These are phyloP conservation scores for Coniochaeta sp. DNA, from an alignment of 2,329 filamentous ascomycete genomes.

Conservation along the genomic window DNA sequence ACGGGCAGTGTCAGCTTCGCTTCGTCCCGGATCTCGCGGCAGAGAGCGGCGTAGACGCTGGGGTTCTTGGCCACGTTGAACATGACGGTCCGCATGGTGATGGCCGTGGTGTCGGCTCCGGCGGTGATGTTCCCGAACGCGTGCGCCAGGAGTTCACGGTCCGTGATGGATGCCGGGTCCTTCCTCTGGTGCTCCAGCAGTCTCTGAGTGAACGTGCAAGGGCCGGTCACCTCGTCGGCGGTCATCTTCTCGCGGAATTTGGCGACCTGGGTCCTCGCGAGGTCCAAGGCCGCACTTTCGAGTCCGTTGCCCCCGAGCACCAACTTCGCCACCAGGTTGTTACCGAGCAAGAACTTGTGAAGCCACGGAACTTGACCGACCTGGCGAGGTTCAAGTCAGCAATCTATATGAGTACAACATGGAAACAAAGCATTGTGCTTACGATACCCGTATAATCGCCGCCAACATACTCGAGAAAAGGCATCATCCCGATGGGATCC, in stretches of 20 bases:
- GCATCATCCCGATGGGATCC: too few species aligned
- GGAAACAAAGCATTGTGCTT: too few species aligned
- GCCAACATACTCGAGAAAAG: too few species aligned
- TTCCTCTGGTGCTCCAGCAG: neutral
- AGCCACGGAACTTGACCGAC: neutral
- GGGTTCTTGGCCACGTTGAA: neutral
- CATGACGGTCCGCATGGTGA: neutral
- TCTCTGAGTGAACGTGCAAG: neutral
- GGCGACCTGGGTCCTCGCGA: neutral
- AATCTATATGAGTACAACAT: too few species aligned
- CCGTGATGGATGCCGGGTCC: neutral
- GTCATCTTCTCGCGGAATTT: neutral
- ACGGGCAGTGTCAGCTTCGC: neutral
- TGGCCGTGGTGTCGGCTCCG: neutral
- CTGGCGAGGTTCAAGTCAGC: neutral
- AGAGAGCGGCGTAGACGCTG: neutral
- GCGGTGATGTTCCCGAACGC: neutral
- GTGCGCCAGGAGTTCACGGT: neutral
- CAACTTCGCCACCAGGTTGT: neutral
- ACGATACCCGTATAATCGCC: too few species aligned
- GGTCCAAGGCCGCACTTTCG: neutral
- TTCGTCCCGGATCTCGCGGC: neutral
- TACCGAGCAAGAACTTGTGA: neutral
- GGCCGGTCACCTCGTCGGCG: neutral
- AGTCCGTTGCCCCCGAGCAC: neutral